Conservation (phyloP, 2,329 filamentous ascomycete genomes). For the Corinectria fuckeliana region DNA sequence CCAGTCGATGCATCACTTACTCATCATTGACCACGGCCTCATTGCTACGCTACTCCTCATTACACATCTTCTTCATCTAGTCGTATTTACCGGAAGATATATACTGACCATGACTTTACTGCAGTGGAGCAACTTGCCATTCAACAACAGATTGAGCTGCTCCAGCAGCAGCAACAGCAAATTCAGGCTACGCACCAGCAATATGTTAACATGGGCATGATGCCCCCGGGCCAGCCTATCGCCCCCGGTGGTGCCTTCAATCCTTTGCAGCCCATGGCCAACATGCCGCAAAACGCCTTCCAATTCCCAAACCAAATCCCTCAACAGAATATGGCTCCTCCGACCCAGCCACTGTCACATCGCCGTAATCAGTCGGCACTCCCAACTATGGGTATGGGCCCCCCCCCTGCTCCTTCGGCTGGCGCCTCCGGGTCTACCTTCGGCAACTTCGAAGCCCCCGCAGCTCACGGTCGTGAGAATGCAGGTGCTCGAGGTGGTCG, state of each 20-base stretch:
- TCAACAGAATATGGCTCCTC: slow-evolving; percentile 78
- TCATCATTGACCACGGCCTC: not conserved
- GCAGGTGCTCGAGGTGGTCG: slow-evolving; percentile 68
- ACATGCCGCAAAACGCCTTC: slow-evolving; percentile 81
- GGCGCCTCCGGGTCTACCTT: slow-evolving; percentile 82
- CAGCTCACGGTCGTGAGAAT: slow-evolving; percentile 44
- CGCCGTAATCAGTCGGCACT: slow-evolving; percentile 98
- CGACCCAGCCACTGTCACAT: slow-evolving; percentile 82
- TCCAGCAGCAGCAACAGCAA: slow-evolving; percentile 98
- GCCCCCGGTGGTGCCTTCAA: slow-evolving; percentile 75
- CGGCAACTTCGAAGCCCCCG: slow-evolving; percentile 75
- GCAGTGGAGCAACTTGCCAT: slow-evolving; percentile 96
- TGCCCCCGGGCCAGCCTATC: slow-evolving; percentile 80
- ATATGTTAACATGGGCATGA: slow-evolving; percentile 97
- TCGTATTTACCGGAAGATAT: slow-evolving; percentile 1
- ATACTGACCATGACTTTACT: slow-evolving; percentile 31
- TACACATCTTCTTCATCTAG: not conserved
- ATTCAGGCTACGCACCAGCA: slow-evolving; percentile 96
- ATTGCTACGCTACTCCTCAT: not conserved
- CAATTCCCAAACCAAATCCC: slow-evolving; percentile 84
- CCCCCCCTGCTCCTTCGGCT: slow-evolving; percentile 88
- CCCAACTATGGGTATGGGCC: slow-evolving; percentile 89
- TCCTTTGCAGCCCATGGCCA: slow-evolving; percentile 80
- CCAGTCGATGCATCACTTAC: not conserved
- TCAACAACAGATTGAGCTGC: slow-evolving; percentile 95